Evolutionary conservation across 805 yeast genomes (phyloP).

Genomic region (Phaffomyces antillensis): DNA sequence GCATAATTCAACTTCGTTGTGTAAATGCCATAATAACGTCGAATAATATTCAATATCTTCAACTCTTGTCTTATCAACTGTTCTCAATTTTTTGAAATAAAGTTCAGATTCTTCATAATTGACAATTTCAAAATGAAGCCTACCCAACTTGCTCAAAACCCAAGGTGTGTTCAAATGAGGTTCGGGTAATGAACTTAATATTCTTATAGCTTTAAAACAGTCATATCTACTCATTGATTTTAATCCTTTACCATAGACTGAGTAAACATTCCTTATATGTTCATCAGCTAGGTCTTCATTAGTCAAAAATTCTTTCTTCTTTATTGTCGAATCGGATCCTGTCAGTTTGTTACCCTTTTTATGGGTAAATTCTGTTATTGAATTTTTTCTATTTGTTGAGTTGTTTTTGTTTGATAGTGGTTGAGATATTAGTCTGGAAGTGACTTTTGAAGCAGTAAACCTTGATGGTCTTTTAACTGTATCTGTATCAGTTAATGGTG

Average conservation of each 20-base stretch:
- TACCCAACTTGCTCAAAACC: conserved; percentile 75
- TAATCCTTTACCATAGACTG: conserved; percentile 51
- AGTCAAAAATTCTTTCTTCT: conserved; percentile 12
- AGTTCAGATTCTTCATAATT: conserved; percentile 72
- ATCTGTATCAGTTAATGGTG: conserved; percentile 16
- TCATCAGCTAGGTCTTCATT: conserved; percentile 29
- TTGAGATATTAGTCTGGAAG: conserved; percentile 41
- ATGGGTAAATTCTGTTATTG: conserved; percentile 11
- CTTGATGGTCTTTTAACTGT: conserved; percentile 22
- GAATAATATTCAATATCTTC: conserved; percentile 90
- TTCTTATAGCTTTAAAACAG: conserved; percentile 71
- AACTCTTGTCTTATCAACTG: conserved; percentile 66
- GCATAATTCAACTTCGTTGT: conserved; percentile 72
- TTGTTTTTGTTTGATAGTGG: conserved; percentile 22
- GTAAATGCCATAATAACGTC: conserved; percentile 88
- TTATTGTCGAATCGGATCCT: neutral
- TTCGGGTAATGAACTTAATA: conserved; percentile 57
- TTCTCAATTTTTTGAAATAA: conserved; percentile 55
- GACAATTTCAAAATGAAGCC: conserved; percentile 79
- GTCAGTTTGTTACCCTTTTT: conserved; percentile 14
- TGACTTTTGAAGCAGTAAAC: conserved; percentile 36
- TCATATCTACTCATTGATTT: conserved; percentile 60
- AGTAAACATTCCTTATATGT: conserved; percentile 40
- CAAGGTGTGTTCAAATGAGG: conserved; percentile 68
- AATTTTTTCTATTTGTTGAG: conserved; percentile 6